Evolutionary conservation across 2,329 filamentous ascomycete species (phyloP), one percentile per base, ranked within the genome.

Genomic region (Microcyclosporella mali): DNA sequence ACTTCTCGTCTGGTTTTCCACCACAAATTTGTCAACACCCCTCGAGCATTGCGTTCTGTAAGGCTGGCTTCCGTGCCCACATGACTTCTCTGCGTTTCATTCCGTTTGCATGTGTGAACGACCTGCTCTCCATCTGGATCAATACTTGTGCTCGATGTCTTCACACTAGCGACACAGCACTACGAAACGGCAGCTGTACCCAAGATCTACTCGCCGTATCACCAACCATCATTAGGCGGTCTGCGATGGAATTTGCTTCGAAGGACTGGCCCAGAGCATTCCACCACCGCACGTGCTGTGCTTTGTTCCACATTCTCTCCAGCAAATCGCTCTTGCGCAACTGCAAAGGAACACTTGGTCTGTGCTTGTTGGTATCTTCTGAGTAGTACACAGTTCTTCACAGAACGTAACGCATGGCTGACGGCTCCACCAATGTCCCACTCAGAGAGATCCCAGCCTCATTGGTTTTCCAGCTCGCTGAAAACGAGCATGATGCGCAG

Each of bases 261-360:
- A 37, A 39, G 21, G 33, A 17, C 41, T 25, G 21, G 16, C 25
- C 34, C 33, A 50, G 33, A 39, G 40, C 40, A 47, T 45, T 41
- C 37, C 51, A 52, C 48, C 35, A 43, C 47, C 46, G 53, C 51
- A 51, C 52, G 52, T 55, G 51, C 51, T 51, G 53, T 46, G 41
- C 42, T 42, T 50, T 40, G 48, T 55, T 42, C 49, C 49, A 55
- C 50, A 43, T 47, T 49, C 40, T n/a, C n/a, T 43, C 34, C 19
- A 7, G 6, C 35, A 41, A 40, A 45, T 44, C 37, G 29, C 33
- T 32, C 36, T 31, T 31, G 30, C 43, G 40, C 29, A 34, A 25
- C 32, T 28, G 29, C 42, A 25, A 43, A 37, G 35, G 52, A 59
- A 57, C 53, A 18, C 43, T 44, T 59, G 56, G 52, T 51, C 55